Evolutionary conservation across 2,329 filamentous ascomycete species (phyloP), one percentile per base, ranked within the genome.

Genomic region (Akanthomyces muscarius): DNA sequence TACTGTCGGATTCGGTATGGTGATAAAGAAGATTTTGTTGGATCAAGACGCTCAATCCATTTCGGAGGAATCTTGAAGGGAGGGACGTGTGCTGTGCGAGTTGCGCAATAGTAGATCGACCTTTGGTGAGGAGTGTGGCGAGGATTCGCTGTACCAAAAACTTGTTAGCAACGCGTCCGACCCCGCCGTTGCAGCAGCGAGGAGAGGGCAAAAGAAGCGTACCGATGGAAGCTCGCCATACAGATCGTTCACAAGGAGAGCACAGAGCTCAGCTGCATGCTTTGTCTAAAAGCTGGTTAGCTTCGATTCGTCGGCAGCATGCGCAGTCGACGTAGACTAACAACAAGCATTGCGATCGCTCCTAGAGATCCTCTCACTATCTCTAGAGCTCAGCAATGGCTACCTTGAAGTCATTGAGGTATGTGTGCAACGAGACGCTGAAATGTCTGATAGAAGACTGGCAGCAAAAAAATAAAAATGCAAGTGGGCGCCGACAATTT

Each of bases 201-300:
- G 1, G 28, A 21, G 33, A 36, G 5, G 6, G 13, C 28, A 4
- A 6, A 7, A 41, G 38, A 55, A 30, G n/a, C 89, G 71, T 89
- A 97, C 94, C 74, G 92, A 91, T 66, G 92, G 92, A 64, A 98
- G 86, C 78, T 96, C 91, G 73, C 95, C 95, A 76, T 95, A 94
- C 64, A 91, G 83, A 74, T 97, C 92, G 73, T 92, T 88, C 67
- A 98, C 89, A 66, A 97, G 84, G 74, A 96, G 87, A 80, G 89
- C 86, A 81, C 92, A 97, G 73, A 98, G 90, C 85, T 97, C 91
- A 72, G 89, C 87, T 69, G 90, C 83, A 74, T 90, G 85, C 80
- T 92, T 87, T 65, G 86, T 86, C 86, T 89, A 66, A 23, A 47
- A 54, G 59, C 28, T 21, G 64, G 56, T 48, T 55, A 25, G 60